These are phyloP conservation scores for Crucibulum laeve DNA, from an alignment of 768 basidiomycete genomes.

Conservation along the genomic window DNA sequence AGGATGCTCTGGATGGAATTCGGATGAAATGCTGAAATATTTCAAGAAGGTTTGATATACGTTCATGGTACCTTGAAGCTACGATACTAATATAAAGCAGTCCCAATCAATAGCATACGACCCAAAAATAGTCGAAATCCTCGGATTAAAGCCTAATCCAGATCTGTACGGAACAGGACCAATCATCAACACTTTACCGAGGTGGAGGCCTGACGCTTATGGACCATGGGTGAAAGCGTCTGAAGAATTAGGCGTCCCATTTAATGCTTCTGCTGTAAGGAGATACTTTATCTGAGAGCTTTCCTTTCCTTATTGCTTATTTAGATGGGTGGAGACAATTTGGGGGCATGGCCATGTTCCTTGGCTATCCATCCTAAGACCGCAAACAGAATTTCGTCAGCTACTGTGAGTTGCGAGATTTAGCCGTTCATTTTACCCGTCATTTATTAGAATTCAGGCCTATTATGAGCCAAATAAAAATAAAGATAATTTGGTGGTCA, in stretches of 20 bases:
- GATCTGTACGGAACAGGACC: conserved; percentile 11
- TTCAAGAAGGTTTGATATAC: conserved; percentile 9
- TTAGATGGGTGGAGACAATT: conserved; percentile 13
- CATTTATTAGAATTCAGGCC: conserved; percentile 2
- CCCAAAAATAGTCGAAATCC: background rate
- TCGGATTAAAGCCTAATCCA: conserved; percentile 2
- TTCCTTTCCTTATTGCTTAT: background rate
- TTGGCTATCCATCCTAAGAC: conserved; percentile 10
- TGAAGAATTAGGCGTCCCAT: conserved; percentile 10
- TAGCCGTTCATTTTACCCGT: background rate
- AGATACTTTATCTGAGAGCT: background rate
- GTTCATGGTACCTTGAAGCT: background rate
- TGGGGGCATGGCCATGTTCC: conserved; percentile 10
- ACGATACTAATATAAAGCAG: conserved; percentile 3
- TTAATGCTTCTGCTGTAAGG: conserved; percentile 12
- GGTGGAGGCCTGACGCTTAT: conserved; percentile 2
- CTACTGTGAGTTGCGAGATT: conserved; percentile 8
- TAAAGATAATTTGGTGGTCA: conserved; percentile 15
- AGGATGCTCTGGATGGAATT: conserved; percentile 12
- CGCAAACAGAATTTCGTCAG: conserved; percentile 12
- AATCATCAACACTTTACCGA: conserved; percentile 10
- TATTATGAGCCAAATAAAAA: conserved; percentile 11
- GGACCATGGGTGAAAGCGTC: conserved; percentile 6
- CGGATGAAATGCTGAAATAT: conserved; percentile 9
- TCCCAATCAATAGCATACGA: conserved; percentile 8